These are phyloP conservation scores for Fusarium longipes DNA, from an alignment of 2,329 filamentous ascomycete genomes.

Conservation along the genomic window DNA sequence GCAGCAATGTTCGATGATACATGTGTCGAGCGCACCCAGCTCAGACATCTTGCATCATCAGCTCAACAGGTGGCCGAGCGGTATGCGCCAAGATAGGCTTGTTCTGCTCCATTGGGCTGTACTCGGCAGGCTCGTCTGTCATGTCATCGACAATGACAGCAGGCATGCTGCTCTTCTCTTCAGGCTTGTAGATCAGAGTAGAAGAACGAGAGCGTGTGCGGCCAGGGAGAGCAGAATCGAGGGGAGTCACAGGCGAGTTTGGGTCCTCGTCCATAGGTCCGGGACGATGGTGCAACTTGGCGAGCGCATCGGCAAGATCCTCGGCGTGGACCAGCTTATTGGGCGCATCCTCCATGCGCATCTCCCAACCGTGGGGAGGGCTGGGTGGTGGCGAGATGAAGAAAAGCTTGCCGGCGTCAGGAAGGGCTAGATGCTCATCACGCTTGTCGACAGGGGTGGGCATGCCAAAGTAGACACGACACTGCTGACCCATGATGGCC, in stretches of 20 bases:
- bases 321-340: conserved; percentile 77
- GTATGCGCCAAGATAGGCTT: conserved; percentile 70
- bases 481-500: conserved; percentile 74
- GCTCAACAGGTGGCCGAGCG: conserved; percentile 71
- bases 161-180: conserved; percentile 68
- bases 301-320: conserved; percentile 73
- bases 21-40: neutral
- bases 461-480: conserved; percentile 76
- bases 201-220: conserved; percentile 68
- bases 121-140: conserved; percentile 64
- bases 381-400: conserved; percentile 77
- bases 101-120: conserved; percentile 56
- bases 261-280: conserved; percentile 54
- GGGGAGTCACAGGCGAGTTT: conserved; percentile 49
- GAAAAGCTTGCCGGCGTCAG: conserved; percentile 77
- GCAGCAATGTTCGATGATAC: conserved; percentile 1
- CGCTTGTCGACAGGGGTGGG: conserved; percentile 66
- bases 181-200: conserved; percentile 73
- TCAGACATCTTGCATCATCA: conserved; percentile 68
- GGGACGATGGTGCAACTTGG: conserved; percentile 66
- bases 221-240: conserved; percentile 44
- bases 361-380: conserved; percentile 76
- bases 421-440: conserved; percentile 71
- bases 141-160: conserved; percentile 76
- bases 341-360: conserved; percentile 74